Base-by-base conservation (phyloP, 441 rosid species). In the Erodium trifolium region DNA sequence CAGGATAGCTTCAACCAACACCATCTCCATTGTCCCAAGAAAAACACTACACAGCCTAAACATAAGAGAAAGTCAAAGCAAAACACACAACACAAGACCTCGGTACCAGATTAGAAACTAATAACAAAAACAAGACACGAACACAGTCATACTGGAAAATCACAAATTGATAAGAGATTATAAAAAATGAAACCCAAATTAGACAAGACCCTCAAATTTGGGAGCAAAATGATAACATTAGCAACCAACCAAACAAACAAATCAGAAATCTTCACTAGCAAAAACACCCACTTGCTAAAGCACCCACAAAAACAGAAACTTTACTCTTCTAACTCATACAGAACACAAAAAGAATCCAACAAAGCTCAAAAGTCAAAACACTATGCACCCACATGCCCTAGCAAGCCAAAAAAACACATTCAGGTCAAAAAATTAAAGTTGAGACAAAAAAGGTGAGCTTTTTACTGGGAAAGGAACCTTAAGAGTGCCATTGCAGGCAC, bases 401-500 rank as follows among this genome's bases (percentile, higher is more conserved):
- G 60, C 49, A 19, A 5, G 3, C 17, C 16, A 23, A 31, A 13
- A 13, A 47, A 41, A 60, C n/a, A 12, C 49, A 27, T n/a, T 43
- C 16, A 6, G 31, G 17, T 45, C 67, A 23, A 39, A 23, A 37
- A 12, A 16, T 9, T 14, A 45, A 67, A 63, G 41, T 43, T 49
- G 10, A 53, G 17, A 6, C 17, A 16, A 13, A 13, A 59, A 37
- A 3, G 31, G 71, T 11, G 63, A 31, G 14, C 23, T 18, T 49
- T 49, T 49, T 49, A 17, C 45, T 27, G 43, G 27, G 27, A 23
- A 23, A 23, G 67, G 60, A 72, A 86, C 88, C 91, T 87, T 87
- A 68, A 87, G 86, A 67, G 86, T 83, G 76, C 91, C 91, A 74
- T 75, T 82, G 17, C 91, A 87, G 68, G 87, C 83, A 72, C 88